Evolutionary conservation across 129 eudicot genomes (phyloP).

Genomic region (Flaveria linearis): DNA sequence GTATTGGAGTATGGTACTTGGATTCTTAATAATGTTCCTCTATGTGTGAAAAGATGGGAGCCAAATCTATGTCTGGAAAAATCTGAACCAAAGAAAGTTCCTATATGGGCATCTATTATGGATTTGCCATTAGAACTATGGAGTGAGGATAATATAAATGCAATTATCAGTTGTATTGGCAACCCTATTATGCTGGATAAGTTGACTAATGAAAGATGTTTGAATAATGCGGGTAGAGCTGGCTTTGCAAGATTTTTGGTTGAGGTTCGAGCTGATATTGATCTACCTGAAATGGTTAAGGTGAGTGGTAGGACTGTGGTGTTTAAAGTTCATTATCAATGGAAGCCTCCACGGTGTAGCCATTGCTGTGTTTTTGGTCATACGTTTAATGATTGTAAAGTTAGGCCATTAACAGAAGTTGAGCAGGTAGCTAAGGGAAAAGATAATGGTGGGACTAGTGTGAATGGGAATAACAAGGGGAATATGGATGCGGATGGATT

Average conservation of each 20-base stretch:
- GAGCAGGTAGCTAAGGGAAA: too few species aligned
- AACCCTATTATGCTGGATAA: neutral
- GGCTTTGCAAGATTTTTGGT: neutral
- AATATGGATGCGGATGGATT: too few species aligned
- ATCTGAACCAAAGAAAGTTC: neutral
- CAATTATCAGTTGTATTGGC: neutral
- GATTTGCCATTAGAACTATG: neutral
- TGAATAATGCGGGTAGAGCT: neutral
- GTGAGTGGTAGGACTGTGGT: too few species aligned
- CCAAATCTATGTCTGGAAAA: fast-evolving
- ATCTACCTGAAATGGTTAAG: neutral
- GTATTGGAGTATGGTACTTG: neutral
- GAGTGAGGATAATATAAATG: neutral
- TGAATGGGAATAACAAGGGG: too few species aligned
- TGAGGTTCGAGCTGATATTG: neutral
- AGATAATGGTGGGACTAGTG: too few species aligned
- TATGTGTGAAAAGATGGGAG: neutral
- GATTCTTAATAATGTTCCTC: neutral
- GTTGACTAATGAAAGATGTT: neutral
- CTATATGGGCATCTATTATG: neutral
- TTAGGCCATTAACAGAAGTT: neutral
- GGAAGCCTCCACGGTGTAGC: neutral
- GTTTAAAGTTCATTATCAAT: too few species aligned
- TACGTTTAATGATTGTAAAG: too few species aligned
- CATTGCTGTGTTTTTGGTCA: neutral